Conservation (phyloP, 1,139 yeast genomes). For the Saccharomyces hybrid region DNA sequence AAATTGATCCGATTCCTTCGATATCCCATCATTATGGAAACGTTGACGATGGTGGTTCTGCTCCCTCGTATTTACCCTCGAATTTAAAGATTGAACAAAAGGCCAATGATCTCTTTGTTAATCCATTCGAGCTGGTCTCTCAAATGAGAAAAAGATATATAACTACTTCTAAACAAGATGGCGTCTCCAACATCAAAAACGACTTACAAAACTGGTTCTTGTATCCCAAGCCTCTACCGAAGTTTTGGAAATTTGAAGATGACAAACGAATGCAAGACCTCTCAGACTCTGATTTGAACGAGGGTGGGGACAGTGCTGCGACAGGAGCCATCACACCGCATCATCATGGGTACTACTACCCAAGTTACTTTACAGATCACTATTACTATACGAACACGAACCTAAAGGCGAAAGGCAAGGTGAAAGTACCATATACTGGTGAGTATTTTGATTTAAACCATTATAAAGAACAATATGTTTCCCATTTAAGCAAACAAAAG, state of each 20-base stretch:
- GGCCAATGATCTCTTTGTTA: constrained; percentile 1
- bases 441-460: constrained; percentile 23
- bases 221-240: constrained; percentile 30
- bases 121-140: constrained; percentile 13
- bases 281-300: not conserved
- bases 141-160: constrained; percentile 20
- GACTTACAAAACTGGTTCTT: constrained; percentile 24
- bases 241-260: constrained; percentile 29
- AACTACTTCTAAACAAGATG: constrained; percentile 22
- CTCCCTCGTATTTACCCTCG: constrained; percentile 8
- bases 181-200: constrained; percentile 19
- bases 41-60: not conserved
- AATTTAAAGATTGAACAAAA: constrained; percentile 5
- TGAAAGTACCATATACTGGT: constrained; percentile 22
- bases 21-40: not conserved
- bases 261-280: constrained; percentile 19
- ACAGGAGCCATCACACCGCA: not conserved
- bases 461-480: constrained; percentile 10
- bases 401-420: not conserved
- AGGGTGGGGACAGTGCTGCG: not conserved
- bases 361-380: constrained; percentile 6
- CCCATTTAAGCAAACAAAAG: not conserved
- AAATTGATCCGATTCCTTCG: constrained; percentile 3
- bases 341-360: constrained; percentile 8
- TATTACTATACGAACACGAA: not conserved